phyloP scores from a whole-genome alignment of 495 filamentous ascomycete species.

The Penicillium macrosclerotiorum region DNA sequence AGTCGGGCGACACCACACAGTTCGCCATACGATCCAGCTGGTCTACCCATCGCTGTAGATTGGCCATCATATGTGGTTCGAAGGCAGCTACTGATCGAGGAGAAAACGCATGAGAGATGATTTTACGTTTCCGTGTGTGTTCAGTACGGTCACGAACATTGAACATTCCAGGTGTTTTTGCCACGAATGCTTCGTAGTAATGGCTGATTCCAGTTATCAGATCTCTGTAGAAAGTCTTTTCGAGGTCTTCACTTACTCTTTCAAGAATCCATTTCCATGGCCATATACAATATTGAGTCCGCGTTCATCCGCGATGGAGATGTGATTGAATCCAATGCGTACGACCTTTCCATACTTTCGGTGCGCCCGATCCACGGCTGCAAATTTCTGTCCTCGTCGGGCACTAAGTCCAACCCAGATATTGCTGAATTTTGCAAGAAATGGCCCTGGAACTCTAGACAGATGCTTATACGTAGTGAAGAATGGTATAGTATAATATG shows the following conservation, averaged over 20 bases:
- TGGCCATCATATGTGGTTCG: constrained; percentile 73
- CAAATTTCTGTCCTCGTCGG: constrained; percentile 21
- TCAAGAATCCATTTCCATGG: constrained; percentile 63
- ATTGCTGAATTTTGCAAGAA: constrained; percentile 24
- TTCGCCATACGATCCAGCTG: constrained; percentile 60
- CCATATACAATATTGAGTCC: constrained; percentile 32
- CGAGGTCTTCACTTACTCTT: constrained; percentile 52
- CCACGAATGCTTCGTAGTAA: constrained; percentile 82
- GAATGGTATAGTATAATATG: constrained; percentile 26
- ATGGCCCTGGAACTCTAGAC: constrained; percentile 19
- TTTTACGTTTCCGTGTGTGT: constrained; percentile 79
- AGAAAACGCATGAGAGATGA: constrained; percentile 73
- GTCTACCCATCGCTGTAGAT: constrained; percentile 61
- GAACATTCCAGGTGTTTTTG: constrained; percentile 74
- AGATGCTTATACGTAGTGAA: constrained; percentile 15
- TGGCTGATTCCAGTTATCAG: constrained; percentile 34
- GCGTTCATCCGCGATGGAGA: constrained; percentile 31
- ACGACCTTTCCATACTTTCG: constrained; percentile 39
- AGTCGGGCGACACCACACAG: constrained; percentile 5
- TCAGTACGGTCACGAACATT: constrained; percentile 72
- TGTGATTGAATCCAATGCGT: constrained; percentile 35
- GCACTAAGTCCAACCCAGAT: constrained; percentile 24
- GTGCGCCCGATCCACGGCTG: constrained; percentile 36
- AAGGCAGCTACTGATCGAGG: constrained; percentile 70
- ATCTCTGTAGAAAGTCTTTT: not conserved